These are phyloP conservation scores for Spathaspora arborariae DNA, from an alignment of 805 yeast species.

Conservation along the genomic window DNA sequence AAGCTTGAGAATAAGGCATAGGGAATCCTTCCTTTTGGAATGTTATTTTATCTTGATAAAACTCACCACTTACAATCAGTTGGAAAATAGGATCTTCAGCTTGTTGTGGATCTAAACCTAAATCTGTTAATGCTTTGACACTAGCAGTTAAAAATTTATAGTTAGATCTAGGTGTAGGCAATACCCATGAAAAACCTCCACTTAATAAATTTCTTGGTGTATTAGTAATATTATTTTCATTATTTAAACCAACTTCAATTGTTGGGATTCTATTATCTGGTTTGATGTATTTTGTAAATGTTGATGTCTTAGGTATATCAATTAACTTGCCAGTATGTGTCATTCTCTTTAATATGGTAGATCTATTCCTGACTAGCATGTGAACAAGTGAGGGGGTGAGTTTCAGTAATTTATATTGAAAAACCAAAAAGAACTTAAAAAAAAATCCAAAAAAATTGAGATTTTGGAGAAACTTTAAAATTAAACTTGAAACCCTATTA, in stretches of 20 bases:
- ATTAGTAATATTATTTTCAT: constrained; percentile 27
- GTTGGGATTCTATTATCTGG: constrained; percentile 30
- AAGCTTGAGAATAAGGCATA: constrained; percentile 84
- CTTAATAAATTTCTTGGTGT: constrained; percentile 38
- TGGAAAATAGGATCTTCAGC: constrained; percentile 42
- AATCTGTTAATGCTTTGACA: constrained; percentile 53
- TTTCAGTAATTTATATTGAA: background rate
- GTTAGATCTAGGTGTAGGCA: constrained; percentile 59
- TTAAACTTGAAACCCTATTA: too few relatives aligned
- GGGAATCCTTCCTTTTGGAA: constrained; percentile 27
- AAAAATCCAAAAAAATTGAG: too few relatives aligned
- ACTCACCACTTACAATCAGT: constrained; percentile 59
- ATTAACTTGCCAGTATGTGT: constrained; percentile 15
- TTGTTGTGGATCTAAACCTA: constrained; percentile 48
- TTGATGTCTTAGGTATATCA: constrained; percentile 26
- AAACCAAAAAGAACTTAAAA: too few relatives aligned
- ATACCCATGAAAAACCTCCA: constrained; percentile 71
- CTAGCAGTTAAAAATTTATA: constrained; percentile 57
- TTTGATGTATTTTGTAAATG: constrained; percentile 21
- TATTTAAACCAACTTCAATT: constrained; percentile 22
- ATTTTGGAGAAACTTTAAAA: too few relatives aligned
- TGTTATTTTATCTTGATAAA: constrained; percentile 27
- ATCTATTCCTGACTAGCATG: too few relatives aligned
- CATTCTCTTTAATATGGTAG: constrained; percentile 5
- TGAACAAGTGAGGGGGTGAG: background rate